Base-by-base conservation (phyloP, 352 stramenopile species). In the Phytophthora kernoviae region DNA sequence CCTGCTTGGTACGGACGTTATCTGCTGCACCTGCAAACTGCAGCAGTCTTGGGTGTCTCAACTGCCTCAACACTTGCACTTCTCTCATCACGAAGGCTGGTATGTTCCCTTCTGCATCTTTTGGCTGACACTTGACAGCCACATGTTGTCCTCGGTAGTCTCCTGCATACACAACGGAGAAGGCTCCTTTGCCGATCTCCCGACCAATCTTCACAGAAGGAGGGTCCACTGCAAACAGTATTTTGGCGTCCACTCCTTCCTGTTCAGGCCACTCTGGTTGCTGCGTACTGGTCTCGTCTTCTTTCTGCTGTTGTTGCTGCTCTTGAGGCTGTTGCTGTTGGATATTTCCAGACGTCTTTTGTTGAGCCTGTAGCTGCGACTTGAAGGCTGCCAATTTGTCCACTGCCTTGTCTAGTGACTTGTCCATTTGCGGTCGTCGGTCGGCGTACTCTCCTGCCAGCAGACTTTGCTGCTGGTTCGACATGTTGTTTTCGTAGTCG, bases 41-140 rank as follows among this genome's bases (percentile, higher is more conserved):
- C 64, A 94, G 65, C 33, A 94, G 73, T 53, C 83, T 81, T 48
- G 80, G 74, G 61, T 94, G 86, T 41, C 65, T 73, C 51, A 94
- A 73, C 32, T 81, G 58, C 39, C 81, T 66, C 32, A 91, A 68
- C 44, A 93, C 78, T 55, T 90, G 77, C 42, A 94, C 81, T 34
- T 94, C 86, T 33, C 88, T 79, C 53, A 90, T 59, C 53, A 95
- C 81, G 46, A 91, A 93, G 10, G 70, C 70, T 12, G 84, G 84
- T 60, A 93, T 86, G 26, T 77, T 62, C 27, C 82, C 86, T 7
- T 89, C 58, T 18, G 70, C 81, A 46, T 91, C 82, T 58, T 93
- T 94, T 14, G 87, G 82, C 51, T 95, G 87, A 48, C 87, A 92
- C 62, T 95, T 95, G 66, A 95, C 84, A 4, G 87, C 87, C 7